phyloP scores from a whole-genome alignment of 2,329 filamentous ascomycete genomes.

The Aspergillus alliaceus region DNA sequence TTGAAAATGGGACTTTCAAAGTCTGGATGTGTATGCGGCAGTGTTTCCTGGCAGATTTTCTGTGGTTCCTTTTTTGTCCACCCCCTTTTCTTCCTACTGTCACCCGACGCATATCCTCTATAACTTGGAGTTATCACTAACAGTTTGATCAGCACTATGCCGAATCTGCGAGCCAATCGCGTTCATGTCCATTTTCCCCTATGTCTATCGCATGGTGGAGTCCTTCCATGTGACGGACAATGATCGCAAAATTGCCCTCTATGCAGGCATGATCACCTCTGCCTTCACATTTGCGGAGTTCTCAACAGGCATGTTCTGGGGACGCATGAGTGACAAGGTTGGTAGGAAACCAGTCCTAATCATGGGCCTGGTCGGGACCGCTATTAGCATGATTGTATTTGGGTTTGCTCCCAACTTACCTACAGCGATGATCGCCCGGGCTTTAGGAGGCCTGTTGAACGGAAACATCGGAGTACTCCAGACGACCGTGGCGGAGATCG shows the following conservation, averaged over 20 bases:
- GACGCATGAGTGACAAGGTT: constrained; percentile 83
- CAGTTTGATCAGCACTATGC: constrained; percentile 67
- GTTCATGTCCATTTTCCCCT: constrained; percentile 99
- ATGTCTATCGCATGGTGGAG: constrained; percentile 96
- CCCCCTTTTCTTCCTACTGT: background rate
- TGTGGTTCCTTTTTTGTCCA: background rate
- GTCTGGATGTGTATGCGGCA: background rate
- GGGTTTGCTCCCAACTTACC: constrained; percentile 83
- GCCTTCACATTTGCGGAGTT: constrained; percentile 96
- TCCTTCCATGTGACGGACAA: constrained; percentile 84
- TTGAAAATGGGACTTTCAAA: constrained; percentile 16
- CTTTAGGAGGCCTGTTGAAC: constrained; percentile 86
- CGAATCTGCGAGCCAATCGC: constrained; percentile 98
- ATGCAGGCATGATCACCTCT: constrained; percentile 93
- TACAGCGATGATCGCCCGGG: constrained; percentile 81
- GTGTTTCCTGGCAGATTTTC: background rate
- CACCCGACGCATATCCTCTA: background rate
- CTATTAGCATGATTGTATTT: constrained; percentile 87
- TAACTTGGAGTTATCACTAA: constrained; percentile 13
- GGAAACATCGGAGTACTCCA: constrained; percentile 95
- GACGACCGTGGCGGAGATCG: constrained; percentile 90
- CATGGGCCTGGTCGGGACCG: constrained; percentile 85
- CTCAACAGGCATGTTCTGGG: constrained; percentile 89
- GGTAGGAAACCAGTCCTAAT: constrained; percentile 91
- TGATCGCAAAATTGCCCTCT: constrained; percentile 79